Evolutionary conservation across 805 yeast species (phyloP), one percentile per base, ranked within the genome.

Genomic region (Barnettozyma wickerhamii): DNA sequence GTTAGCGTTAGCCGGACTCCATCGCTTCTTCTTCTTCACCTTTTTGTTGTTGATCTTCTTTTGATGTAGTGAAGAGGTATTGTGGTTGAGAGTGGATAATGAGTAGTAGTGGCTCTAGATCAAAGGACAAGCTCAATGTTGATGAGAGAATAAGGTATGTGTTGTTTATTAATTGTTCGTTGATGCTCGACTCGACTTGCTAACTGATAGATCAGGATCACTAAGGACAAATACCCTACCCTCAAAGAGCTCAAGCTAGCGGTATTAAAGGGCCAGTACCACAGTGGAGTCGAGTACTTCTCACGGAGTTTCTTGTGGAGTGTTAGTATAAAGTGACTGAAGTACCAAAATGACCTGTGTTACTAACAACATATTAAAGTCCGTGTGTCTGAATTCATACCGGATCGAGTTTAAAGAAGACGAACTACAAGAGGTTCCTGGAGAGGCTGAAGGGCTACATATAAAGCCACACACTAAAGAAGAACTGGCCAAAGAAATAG

Each of bases 181-280:
- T n/a, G n/a, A n/a, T n/a, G n/a, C 26, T 23, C 12, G 12, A 30
- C 9, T 30, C 5, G n/a, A 18, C 6, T 18, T 14, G 12, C 7
- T 4, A 19, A 7, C 6, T 18, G 23, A 18, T 6, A 20, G 27
- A 13, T 13, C 13, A 39, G 54, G 7, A 37, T 46, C 1, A 52
- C 58, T 0, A 49, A 30, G 31, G 38, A 48, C 29, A 37, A 35
- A 15, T 53, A 45, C 21, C 52, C 58, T 3, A 41, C 46, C 2
- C 23, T 52, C 10, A 35, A 44, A 21, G 51, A 46, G 13, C 42
- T 55, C 27, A 49, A 47, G 26, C 24, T 31, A 1, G 58, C 52
- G 0, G 58, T 53, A 7, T 41, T 55, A n/a, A 38, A 45, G 21
- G 56, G 56, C 15, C 44, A 48, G 30, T 55, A 55, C 29, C 44